Base-by-base conservation (phyloP, 352 stramenopile genomes). In the Phytophthora cactorum region DNA sequence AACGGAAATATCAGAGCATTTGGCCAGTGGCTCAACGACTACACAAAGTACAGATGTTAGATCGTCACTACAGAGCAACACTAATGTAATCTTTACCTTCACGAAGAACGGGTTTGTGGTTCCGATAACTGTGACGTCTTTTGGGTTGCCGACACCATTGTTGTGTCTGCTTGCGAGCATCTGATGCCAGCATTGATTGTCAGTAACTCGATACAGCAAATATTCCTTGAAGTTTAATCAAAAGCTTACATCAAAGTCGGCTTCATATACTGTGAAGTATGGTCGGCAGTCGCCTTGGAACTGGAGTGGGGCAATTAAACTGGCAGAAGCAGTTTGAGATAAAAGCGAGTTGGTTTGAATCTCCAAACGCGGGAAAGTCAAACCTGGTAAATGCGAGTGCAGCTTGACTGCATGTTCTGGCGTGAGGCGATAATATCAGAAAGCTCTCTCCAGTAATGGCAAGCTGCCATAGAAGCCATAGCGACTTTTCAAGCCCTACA, bases 41-140 rank as follows among this genome's bases (percentile, higher is more conserved):
- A 41, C 15, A 46, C 36, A 57, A 54, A n/a, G 22, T 41, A 28
- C 10, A 52, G 22, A 27, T 7, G 25, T 63, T 22, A 56, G 9
- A 36, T 52, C 27, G 31, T 29, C 25, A 58, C 7, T n/a, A 41
- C 12, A 22, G 22, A 22, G 22, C 51, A 17, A 31, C 11, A 51
- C 43, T 2, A 56, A 38, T 39, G 12, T 43, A 10, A 52, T 55
- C 28, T 27, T 2, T 43, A 41, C 83, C 77, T 95, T 96, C 75
- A 95, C 81, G 53, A 96, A 96, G 56, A 95, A 95, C 2, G 89
- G 89, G 31, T 95, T 96, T 17, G 89, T 96, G 22, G 87, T 93
- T 53, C 89, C 89, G 15, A 96, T 78, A 0, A 95, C 72, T 34
- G 75, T 92, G 58, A 84, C 81, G 27, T 77, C 58, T 28, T 84